Conservation (phyloP, 768 basidiomycete genomes). For the Hypholoma fasciculare region DNA sequence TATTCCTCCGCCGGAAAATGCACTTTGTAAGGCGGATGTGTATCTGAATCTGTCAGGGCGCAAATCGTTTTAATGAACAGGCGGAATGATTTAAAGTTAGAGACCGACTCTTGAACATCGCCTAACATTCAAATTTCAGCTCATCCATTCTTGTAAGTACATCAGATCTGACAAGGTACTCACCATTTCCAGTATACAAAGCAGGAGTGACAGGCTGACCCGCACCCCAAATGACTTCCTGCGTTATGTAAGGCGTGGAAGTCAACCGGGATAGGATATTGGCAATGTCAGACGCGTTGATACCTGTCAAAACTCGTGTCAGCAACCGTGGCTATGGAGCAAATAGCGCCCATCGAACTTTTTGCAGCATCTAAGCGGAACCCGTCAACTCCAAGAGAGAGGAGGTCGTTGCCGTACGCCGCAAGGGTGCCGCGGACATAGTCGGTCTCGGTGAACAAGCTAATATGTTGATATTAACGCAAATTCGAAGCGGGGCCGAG, state of each 20-base stretch:
- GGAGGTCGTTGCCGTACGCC: conserved; percentile 56
- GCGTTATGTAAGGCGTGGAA: conserved; percentile 54
- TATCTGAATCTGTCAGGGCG: conserved; percentile 53
- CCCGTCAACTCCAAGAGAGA: conserved; percentile 63
- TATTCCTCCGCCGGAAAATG: conserved; percentile 54
- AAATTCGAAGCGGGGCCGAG: background rate
- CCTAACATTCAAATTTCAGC: conserved; percentile 26
- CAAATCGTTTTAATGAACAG: background rate
- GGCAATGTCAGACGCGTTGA: conserved; percentile 49
- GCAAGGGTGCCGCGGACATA: conserved; percentile 59
- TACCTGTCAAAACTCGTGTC: conserved; percentile 38
- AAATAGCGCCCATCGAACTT: conserved; percentile 34
- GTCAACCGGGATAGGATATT: conserved; percentile 51
- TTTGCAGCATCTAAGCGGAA: conserved; percentile 67
- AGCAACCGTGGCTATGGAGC: background rate
- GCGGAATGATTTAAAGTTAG: background rate
- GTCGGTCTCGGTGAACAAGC: conserved; percentile 62
- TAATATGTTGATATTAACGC: conserved; percentile 18
- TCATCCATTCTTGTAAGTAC: background rate
- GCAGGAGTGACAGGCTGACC: conserved; percentile 57
- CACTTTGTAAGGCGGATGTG: conserved; percentile 48
- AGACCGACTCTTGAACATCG: conserved; percentile 62
- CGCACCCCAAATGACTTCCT: conserved; percentile 56
- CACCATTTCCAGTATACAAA: conserved; percentile 55
- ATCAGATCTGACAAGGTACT: conserved; percentile 1